Evolutionary conservation across 1,139 yeast species (phyloP).

Genomic region (Nakaseomyces glabratus): DNA sequence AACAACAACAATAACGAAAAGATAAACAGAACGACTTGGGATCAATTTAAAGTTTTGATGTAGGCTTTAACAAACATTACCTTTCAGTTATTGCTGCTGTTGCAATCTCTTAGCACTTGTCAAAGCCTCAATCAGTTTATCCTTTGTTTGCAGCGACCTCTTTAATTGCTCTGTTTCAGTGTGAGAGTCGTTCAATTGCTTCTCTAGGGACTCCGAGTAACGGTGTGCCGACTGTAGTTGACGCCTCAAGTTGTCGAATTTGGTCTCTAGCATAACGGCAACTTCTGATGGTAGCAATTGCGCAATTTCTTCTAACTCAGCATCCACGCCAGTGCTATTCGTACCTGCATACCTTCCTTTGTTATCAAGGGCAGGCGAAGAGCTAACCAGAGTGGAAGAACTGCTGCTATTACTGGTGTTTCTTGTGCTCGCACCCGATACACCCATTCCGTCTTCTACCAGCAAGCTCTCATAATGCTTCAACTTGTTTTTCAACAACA

Average conservation of each 20-base stretch:
- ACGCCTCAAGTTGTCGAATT: slow-evolving; percentile 22
- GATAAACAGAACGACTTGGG: too few species aligned
- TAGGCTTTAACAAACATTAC: too few species aligned
- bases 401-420: too few species aligned
- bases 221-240: slow-evolving; percentile 20
- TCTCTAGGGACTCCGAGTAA: slow-evolving; percentile 20
- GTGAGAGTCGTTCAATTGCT: slow-evolving; percentile 6
- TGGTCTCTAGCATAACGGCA: slow-evolving; percentile 23
- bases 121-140: slow-evolving; percentile 67
- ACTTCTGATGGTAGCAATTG: slow-evolving; percentile 26
- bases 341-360: too few species aligned
- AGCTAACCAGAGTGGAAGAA: too few species aligned
- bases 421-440: too few species aligned
- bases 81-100: too few species aligned
- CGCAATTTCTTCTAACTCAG: slow-evolving; percentile 22
- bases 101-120: slow-evolving; percentile 49
- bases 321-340: slow-evolving; percentile 21
- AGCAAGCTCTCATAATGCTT: slow-evolving; percentile 29
- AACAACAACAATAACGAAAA: too few species aligned
- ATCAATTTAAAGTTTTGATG: too few species aligned
- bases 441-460: too few species aligned
- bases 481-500: slow-evolving; percentile 30
- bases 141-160: slow-evolving; percentile 57
- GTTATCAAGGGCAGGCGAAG: too few species aligned
- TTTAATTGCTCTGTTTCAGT: slow-evolving; percentile 49